Conservation (phyloP, 805 yeast genomes). For the Candida germanica region DNA sequence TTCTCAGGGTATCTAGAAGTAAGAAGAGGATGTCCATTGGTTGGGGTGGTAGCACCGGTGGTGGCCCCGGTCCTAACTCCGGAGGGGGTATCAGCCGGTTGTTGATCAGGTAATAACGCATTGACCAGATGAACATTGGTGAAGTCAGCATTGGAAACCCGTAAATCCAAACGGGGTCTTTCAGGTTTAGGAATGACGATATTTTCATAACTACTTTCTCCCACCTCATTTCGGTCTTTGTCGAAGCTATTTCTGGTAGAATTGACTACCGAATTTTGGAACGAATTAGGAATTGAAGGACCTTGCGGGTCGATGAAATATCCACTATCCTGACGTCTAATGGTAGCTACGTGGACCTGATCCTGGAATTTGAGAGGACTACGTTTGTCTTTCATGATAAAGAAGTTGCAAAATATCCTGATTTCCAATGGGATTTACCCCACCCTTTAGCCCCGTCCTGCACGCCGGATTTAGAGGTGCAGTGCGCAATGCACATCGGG, state of each 20-base stretch:
- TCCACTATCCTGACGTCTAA: conserved; percentile 6
- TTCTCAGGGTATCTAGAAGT: conserved; percentile 40
- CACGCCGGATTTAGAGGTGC: no score
- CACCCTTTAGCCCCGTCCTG: no score
- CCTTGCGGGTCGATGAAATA: background rate
- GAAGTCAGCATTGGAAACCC: conserved; percentile 12
- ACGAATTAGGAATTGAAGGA: background rate
- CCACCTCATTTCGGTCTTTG: background rate
- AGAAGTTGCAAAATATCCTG: no score
- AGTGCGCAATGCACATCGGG: no score
- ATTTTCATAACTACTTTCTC: no score
- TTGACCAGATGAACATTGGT: conserved; percentile 5
- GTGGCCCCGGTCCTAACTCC: background rate
- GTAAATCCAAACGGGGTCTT: conserved; percentile 9
- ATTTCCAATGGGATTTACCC: no score
- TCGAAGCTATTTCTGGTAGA: background rate
- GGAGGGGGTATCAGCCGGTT: background rate
- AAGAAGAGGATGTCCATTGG: conserved; percentile 23
- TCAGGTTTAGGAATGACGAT: conserved; percentile 3
- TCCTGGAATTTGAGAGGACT: background rate
- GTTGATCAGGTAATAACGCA: background rate
- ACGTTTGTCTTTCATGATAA: no score
- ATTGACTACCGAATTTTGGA: background rate
- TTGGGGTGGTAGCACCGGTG: background rate
- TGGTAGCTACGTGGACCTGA: conserved; percentile 6